Percentiles rank a stretch among this genome's conserved stretches.
phyloP scores from a whole-genome alignment of 2,329 filamentous ascomycete genomes.

The Chaetomium sp. region DNA sequence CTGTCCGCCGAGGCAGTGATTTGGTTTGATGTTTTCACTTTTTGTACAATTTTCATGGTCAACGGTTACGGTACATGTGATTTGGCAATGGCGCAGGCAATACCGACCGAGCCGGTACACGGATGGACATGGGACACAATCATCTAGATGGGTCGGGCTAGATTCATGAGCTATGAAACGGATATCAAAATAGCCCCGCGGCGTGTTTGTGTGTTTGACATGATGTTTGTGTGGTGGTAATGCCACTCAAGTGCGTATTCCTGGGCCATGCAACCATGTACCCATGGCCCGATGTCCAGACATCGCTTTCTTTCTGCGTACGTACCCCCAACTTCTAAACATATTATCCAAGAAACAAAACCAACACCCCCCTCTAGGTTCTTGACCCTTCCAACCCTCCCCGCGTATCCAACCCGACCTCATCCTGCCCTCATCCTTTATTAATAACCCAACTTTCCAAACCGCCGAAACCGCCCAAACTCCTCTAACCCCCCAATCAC shows the following conservation, averaged over 20 bases:
- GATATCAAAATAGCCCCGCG: conserved; percentile 4
- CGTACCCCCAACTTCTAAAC: not conserved
- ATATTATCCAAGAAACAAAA: not conserved
- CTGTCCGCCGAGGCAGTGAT: conserved; percentile 14
- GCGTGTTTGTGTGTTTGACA: not conserved
- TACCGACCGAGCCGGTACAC: not conserved
- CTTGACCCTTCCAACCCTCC: not conserved
- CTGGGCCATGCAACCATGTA: not conserved
- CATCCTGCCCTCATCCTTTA: not conserved
- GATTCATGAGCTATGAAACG: conserved; percentile 18
- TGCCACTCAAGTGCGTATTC: not conserved
- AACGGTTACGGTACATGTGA: not conserved
- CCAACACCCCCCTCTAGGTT: not conserved
- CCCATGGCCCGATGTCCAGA: not conserved
- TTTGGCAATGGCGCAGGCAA: conserved; percentile 17
- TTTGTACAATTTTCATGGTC: conserved; percentile 10
- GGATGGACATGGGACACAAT: conserved; percentile 18
- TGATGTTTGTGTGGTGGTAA: not conserved
- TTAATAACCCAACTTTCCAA: not conserved
- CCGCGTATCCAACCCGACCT: too few species aligned
- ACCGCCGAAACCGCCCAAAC: not conserved
- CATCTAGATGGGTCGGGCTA: conserved; percentile 21
- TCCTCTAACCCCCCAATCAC: not conserved
- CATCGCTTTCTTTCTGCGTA: not conserved
- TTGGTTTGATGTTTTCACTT: conserved; percentile 9